phyloP scores from a whole-genome alignment of 1,284 basidiomycete genomes.

The Coniferiporia weirii region DNA sequence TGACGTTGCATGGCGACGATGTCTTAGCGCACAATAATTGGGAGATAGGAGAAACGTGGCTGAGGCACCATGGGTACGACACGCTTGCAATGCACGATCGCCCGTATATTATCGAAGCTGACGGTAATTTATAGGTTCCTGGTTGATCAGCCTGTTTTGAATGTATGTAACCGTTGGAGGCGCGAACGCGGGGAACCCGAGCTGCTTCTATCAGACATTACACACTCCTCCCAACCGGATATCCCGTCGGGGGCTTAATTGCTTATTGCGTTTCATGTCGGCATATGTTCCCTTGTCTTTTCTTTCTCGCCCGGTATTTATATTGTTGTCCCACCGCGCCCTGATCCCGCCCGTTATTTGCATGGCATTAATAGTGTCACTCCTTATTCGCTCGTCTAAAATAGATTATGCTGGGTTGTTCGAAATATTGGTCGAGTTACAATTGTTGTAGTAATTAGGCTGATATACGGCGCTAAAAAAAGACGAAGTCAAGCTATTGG shows the following conservation, averaged over 20 bases:
- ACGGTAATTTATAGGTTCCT: slow-evolving; percentile 48
- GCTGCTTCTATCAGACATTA: slow-evolving; percentile 50
- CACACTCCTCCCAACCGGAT: slow-evolving; percentile 23
- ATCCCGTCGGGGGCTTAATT: slow-evolving; percentile 33
- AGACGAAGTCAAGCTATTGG: no score
- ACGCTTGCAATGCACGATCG: slow-evolving; percentile 4
- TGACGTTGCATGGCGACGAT: slow-evolving; percentile 83
- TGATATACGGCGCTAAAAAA: no score
- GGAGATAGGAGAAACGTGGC: slow-evolving; percentile 81
- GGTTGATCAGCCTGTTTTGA: slow-evolving; percentile 58
- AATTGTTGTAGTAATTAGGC: no score
- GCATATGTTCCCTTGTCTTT: neutral
- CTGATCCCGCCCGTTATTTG: no score
- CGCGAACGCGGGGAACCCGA: slow-evolving; percentile 68
- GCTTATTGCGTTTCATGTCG: neutral
- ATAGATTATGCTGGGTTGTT: no score
- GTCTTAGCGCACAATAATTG: slow-evolving; percentile 83
- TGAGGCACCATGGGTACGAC: slow-evolving; percentile 73
- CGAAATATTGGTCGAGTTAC: no score
- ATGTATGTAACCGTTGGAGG: slow-evolving; percentile 70
- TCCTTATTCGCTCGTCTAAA: no score
- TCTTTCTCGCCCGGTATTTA: neutral
- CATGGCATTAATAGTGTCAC: no score
- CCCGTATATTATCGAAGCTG: neutral
- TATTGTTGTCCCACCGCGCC: neutral